These are phyloP conservation scores for Magnaporthiopsis rhizophila DNA, from an alignment of 2,329 filamentous ascomycete species.

Conservation along the genomic window DNA sequence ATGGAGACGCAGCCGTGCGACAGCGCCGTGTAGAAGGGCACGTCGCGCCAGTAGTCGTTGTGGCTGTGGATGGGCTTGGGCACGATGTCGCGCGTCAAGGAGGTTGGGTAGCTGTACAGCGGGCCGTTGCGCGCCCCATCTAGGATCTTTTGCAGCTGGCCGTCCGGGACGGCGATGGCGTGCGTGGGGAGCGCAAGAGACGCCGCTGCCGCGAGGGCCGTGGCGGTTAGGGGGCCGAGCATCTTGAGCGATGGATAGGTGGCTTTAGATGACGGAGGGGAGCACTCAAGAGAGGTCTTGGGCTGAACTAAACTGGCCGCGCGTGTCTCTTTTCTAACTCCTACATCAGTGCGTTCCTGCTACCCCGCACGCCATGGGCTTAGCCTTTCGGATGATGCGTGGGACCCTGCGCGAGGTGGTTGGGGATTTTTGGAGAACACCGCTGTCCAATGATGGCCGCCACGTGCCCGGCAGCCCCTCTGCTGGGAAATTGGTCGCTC, in stretches of 20 bases:
- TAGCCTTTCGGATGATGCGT: too few species aligned
- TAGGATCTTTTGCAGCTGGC: slow-evolving; percentile 12
- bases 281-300: background rate
- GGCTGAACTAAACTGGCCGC: background rate
- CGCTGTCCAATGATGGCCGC: background rate
- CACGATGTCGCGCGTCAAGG: slow-evolving; percentile 42
- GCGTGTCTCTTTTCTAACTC: background rate
- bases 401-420: background rate
- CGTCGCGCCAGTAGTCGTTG: slow-evolving; percentile 62
- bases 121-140: slow-evolving; percentile 23
- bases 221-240: background rate
- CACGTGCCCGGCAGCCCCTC: background rate
- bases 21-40: slow-evolving; percentile 56
- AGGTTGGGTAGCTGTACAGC: slow-evolving; percentile 38
- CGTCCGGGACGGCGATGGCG: slow-evolving; percentile 7
- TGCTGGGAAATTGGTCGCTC: background rate
- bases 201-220: background rate
- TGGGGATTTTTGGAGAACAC: too few species aligned
- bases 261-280: too few species aligned
- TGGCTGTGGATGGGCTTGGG: slow-evolving; percentile 57
- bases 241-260: background rate
- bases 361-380: background rate
- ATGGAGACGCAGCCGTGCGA: slow-evolving; percentile 52
- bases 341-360: background rate
- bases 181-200: background rate